These are phyloP conservation scores for Nakazawaea anatomiae DNA, from an alignment of 805 yeast genomes.

Conservation along the genomic window DNA sequence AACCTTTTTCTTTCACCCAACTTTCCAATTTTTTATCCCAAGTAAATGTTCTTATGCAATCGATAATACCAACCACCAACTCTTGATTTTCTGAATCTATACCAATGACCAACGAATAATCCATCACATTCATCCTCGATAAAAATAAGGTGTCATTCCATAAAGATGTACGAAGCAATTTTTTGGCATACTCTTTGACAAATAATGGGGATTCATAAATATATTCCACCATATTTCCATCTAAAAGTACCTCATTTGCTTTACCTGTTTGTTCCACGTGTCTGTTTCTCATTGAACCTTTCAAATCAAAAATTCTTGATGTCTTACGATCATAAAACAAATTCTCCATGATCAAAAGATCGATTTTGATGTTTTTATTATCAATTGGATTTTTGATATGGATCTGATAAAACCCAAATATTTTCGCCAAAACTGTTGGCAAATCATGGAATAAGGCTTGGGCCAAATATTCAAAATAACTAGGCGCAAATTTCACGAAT, in stretches of 20 bases:
- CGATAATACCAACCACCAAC: conserved; percentile 88
- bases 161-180: conserved; percentile 75
- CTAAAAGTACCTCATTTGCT: conserved; percentile 89
- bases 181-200: conserved; percentile 88
- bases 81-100: conserved; percentile 66
- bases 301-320: conserved; percentile 85
- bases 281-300: conserved; percentile 96
- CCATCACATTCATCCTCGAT: conserved; percentile 98
- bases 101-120: conserved; percentile 91
- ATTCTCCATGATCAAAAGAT: conserved; percentile 93
- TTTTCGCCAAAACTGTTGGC: conserved; percentile 91
- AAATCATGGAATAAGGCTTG: conserved; percentile 92
- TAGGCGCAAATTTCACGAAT: conserved; percentile 92
- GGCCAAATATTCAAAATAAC: conserved; percentile 92
- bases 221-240: conserved; percentile 97
- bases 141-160: conserved; percentile 94
- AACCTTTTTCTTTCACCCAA: conserved; percentile 95
- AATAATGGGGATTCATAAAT: conserved; percentile 94
- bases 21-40: conserved; percentile 98
- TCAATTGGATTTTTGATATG: conserved; percentile 75
- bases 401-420: conserved; percentile 93
- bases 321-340: conserved; percentile 79
- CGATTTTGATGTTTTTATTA: conserved; percentile 77
- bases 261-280: conserved; percentile 96
- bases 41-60: conserved; percentile 91